A percentile compares a stretch with the other conserved stretches of the same genome.
Evolutionary conservation across 768 basidiomycete species (phyloP).

Genomic region (Hortiboletus flavorubellus): DNA sequence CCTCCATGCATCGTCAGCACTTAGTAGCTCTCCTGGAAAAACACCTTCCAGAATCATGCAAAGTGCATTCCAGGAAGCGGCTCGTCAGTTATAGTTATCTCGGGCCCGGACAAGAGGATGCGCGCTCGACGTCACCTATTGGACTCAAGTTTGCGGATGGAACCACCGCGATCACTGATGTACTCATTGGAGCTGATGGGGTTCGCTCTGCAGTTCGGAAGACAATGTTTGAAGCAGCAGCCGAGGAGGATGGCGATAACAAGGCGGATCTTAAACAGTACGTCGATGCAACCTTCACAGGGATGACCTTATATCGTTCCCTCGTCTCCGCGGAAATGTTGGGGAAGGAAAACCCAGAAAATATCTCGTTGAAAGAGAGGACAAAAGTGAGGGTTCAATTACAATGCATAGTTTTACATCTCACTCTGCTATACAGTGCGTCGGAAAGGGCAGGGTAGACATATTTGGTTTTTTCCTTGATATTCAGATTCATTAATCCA

Average conservation of each 20-base stretch:
- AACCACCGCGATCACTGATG: slow-evolving; percentile 31
- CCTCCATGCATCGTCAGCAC: slow-evolving; percentile 22
- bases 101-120: slow-evolving; percentile 5
- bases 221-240: slow-evolving; percentile 19
- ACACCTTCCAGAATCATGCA: slow-evolving; percentile 18
- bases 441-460: slow-evolving; percentile 8
- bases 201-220: slow-evolving; percentile 32
- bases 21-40: slow-evolving; percentile 18
- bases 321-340: slow-evolving; percentile 35
- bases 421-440: slow-evolving; percentile 16
- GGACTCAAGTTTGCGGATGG: slow-evolving; percentile 15
- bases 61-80: slow-evolving; percentile 17
- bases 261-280: slow-evolving; percentile 6
- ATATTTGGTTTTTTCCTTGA: not conserved
- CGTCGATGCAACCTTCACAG: slow-evolving; percentile 38
- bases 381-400: slow-evolving; percentile 19
- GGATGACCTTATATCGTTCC: slow-evolving; percentile 38
- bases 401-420: not conserved
- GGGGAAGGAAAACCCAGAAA: slow-evolving; percentile 20
- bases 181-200: slow-evolving; percentile 48
- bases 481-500: not conserved
- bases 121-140: slow-evolving; percentile 26
- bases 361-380: slow-evolving; percentile 17
- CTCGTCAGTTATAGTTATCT: slow-evolving; percentile 22
- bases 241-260: not conserved